Percentiles rank a stretch among this genome's conserved stretches.
These are phyloP conservation scores for Protostelium mycophagum DNA, from an alignment of 78 protist genomes.

Conservation along the genomic window DNA sequence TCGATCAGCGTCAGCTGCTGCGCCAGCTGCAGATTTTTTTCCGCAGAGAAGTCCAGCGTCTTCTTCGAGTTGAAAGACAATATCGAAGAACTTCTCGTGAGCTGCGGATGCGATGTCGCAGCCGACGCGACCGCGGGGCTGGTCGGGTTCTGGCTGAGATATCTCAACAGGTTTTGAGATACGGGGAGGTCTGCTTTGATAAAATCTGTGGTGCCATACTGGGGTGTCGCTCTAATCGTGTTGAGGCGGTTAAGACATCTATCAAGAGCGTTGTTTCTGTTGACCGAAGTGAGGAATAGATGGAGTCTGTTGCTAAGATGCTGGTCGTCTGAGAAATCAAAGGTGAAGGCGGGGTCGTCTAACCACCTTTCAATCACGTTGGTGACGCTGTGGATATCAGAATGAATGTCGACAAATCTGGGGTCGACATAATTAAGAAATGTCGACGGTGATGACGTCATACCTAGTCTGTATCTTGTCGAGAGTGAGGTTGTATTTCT, in stretches of 20 bases:
- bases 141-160: background rate
- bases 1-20: background rate
- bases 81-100: background rate
- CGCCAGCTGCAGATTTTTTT: background rate
- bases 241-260: background rate
- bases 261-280: background rate
- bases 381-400: background rate
- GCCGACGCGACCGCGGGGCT: background rate
- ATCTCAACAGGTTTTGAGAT: background rate
- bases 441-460: background rate
- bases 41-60: background rate
- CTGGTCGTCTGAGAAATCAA: background rate
- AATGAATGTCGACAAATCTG: too few relatives aligned
- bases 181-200: background rate
- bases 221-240: background rate
- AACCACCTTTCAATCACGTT: background rate
- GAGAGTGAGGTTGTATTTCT: background rate
- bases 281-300: background rate
- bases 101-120: background rate
- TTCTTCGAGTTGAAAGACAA: background rate
- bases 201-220: background rate
- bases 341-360: background rate
- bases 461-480: background rate
- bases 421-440: too few relatives aligned
- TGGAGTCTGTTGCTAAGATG: background rate